Evolutionary conservation across 78 protist species (phyloP), one percentile per base, ranked within the genome.

Genomic region (Chrysochromulina parva): DNA sequence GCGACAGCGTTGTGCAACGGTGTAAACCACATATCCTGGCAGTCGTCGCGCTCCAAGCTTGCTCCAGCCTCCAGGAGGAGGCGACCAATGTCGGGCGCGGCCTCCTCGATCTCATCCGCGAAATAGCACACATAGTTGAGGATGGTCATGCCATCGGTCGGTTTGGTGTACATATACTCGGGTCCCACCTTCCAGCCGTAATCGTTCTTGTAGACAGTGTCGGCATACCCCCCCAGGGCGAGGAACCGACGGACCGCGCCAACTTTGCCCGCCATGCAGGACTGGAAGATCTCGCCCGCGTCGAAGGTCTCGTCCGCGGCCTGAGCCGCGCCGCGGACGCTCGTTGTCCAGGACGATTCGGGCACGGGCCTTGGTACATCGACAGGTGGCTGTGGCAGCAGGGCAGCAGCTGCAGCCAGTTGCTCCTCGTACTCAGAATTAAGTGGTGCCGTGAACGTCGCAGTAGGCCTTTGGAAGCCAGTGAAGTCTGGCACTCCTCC

Each of bases 1-100:
- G 86, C 86, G 28, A 53, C 86, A 9, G 86, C 86, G 38, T 78
- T 78, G 86, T 78, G 86, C 62, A 78, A 2, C 13, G 55, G 86
- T 16, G 62, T 22, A 62, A 19, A 78, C 86, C 86, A 78, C 38
- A 53, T 9, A 11, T 78, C 48, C 13, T 20, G 59, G 22, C 86
- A 5, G 47, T 78, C 86, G 60, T 78, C 86, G 50, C 86, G 62
- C 4, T 2, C 14, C 59, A 50, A 50, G 59, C 53, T 62, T 7
- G 86, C 86, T 16, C 86, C 86, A 1, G 10, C 24, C 19, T 53
- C 19, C 20, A 78, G 86, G 47, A 78, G 86, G 14, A 78, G n/a
- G 6, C 38, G 62, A 1, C 6, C 59, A 22, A 78, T 5, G 62
- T 78, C 28, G 22, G 86, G 26, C 52, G 86, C 59, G 11, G 59